Conservation (phyloP, 1,284 basidiomycete species). For the Ganoderma leucocontextum region DNA sequence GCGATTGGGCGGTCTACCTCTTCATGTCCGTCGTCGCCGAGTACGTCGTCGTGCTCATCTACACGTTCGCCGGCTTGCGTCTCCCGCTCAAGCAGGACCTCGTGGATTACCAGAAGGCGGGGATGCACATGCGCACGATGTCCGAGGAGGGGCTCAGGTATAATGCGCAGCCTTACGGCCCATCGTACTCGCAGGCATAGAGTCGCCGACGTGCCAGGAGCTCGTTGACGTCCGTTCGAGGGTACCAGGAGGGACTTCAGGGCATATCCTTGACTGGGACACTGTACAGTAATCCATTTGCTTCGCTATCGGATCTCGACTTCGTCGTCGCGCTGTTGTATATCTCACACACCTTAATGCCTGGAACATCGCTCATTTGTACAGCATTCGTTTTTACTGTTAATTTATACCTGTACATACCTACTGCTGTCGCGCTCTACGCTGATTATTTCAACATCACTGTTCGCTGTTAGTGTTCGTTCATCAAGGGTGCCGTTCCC, state of each 20-base stretch:
- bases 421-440: too few species aligned
- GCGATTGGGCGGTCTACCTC: conserved; percentile 63
- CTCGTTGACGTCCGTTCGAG: too few species aligned
- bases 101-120: background rate
- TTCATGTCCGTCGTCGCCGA: conserved; percentile 67
- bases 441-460: too few species aligned
- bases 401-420: conserved; percentile 13
- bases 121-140: background rate
- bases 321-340: background rate
- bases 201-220: background rate
- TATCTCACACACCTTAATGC: background rate
- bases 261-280: background rate
- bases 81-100: conserved; percentile 44
- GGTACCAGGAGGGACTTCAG: background rate
- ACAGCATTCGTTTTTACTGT: conserved; percentile 13
- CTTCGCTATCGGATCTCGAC: background rate
- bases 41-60: conserved; percentile 56
- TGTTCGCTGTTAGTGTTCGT: too few species aligned
- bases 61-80: conserved; percentile 50
- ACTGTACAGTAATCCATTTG: too few species aligned
- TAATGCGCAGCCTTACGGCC: background rate
- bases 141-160: background rate
- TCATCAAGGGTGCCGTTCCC: background rate
- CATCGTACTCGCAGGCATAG: background rate
- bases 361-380: conserved; percentile 11